Base-by-base conservation (phyloP, 495 filamentous ascomycete species). In the Barbatosphaeria neglecta region DNA sequence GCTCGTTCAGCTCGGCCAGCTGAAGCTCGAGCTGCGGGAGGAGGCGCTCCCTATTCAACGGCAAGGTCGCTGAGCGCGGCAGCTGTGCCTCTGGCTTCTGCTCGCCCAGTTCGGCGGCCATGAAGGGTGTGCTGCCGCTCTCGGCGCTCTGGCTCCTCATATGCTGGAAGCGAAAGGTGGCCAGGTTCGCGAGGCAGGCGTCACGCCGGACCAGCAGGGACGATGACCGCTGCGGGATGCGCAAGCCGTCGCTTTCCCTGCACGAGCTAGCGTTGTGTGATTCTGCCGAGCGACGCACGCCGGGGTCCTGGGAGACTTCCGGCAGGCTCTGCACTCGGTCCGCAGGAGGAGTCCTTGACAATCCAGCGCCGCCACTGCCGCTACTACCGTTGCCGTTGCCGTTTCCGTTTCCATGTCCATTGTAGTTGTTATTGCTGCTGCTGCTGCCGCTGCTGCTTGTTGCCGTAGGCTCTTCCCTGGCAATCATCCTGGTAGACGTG, bases 401-500 rank as follows among this genome's bases (percentile, higher is more conserved):
- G n/a, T n/a, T n/a, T n/a, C n/a, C n/a, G n/a, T n/a, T n/a, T n/a
- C n/a, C n/a, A n/a, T n/a, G n/a, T n/a, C n/a, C n/a, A n/a, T n/a
- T n/a, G n/a, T n/a, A n/a, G n/a, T n/a, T n/a, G n/a, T n/a, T n/a
- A n/a, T n/a, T n/a, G n/a, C n/a, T n/a, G n/a, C n/a, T n/a, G n/a
- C n/a, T n/a, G n/a, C n/a, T n/a, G 25, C 50, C 45, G 37, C 56
- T n/a, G 31, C 9, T n/a, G 31, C 31, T n/a, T n/a, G n/a, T n/a
- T n/a, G n/a, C 37, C 37, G 51, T 31, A 3, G 57, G 42, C 38
- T 69, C 68, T 22, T 72, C 63, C 18, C 70, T 60, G 7, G 70
- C 68, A 41, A 62, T 49, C 70, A 74, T 74, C 6, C 63, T 61
- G 25, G 52, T 62, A 15, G 67, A 67, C 11, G 61, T 71, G n/a